These are phyloP conservation scores for Clarireedia paspali DNA, from an alignment of 2,329 filamentous ascomycete species.

Conservation along the genomic window DNA sequence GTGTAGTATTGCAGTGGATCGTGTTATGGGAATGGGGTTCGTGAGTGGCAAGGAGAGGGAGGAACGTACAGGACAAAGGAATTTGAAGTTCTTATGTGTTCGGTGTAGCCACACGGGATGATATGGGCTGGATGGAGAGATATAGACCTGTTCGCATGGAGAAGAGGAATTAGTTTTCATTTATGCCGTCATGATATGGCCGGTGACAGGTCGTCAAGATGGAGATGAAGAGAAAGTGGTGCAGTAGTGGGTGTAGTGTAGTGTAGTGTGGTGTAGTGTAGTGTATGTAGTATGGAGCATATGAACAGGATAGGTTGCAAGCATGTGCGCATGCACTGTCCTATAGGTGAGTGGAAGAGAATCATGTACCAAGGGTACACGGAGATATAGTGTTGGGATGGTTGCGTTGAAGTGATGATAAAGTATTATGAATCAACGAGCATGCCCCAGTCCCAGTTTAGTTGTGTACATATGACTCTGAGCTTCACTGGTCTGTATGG, in stretches of 20 bases:
- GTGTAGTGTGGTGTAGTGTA: background rate
- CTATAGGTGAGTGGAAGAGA: background rate
- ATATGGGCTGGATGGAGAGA: background rate
- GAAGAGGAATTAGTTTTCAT: slow-evolving; percentile 11
- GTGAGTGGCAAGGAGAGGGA: slow-evolving; percentile 11
- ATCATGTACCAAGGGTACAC: background rate
- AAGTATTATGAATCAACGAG: background rate
- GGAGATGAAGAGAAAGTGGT: slow-evolving; percentile 7
- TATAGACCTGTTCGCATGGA: slow-evolving; percentile 26
- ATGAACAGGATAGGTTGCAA: background rate
- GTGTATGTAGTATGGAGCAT: slow-evolving; percentile 1
- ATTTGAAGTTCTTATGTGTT: slow-evolving; percentile 20
- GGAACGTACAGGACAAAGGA: slow-evolving; percentile 17
- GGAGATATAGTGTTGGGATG: slow-evolving; percentile 3
- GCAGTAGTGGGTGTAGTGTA: background rate
- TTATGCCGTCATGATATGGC: slow-evolving; percentile 21
- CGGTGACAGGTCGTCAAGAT: slow-evolving; percentile 17
- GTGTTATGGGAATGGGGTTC: background rate
- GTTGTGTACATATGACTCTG: background rate
- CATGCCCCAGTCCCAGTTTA: background rate
- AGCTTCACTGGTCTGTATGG: background rate
- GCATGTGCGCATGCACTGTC: slow-evolving; percentile 12
- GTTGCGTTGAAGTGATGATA: slow-evolving; percentile 1
- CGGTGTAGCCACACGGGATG: slow-evolving; percentile 26
- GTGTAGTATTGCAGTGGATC: too few relatives aligned